Base-by-base conservation (phyloP, 768 basidiomycete species). In the Mycena polygramma region DNA sequence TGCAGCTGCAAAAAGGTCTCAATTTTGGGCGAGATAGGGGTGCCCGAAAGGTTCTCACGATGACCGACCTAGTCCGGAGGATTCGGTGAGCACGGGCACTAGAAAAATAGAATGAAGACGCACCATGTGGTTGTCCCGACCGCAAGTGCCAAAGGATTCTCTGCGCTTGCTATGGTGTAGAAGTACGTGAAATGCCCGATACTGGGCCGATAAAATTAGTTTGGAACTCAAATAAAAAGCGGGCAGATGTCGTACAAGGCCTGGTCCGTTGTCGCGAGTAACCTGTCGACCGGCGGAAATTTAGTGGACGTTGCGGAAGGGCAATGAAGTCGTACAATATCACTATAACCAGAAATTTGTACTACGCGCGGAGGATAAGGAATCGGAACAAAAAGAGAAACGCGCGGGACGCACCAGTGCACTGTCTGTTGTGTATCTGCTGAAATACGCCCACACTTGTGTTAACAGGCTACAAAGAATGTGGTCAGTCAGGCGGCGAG, bases 141-240 rank as follows among this genome's bases (percentile, higher is more conserved):
- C 10, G 79, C 26, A 10, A 89, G 78, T 0, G 79, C 83, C 11
- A 68, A 0, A 1, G 83, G 73, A 60, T 85, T 77, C 45, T 79
- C 75, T 45, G 77, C 88, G 65, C 86, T 86, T 35, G 81, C 80
- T 66, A 92, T 80, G 9, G 82, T 75, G 74, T 91, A 92, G 69
- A 81, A 86, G 76, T 92, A 92, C 48, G 87, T 78, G 22, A 85
- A 76, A 71, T 91, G 88, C 0, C 82, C 88, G 64, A 91, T 87
- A 76, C 41, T 41, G 41, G 5, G 41, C 10, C 11, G 41, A 41
- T 41, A 2, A 41, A 15, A 41, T 15, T 15, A 41, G 15, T 15
- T 11, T 10, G 9, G 41, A 41, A 10, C 11, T 4, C 41, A 7
- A 7, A 41, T 15, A 41, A 41, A 10, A 41, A 6, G 6, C 30